These are phyloP conservation scores for Rhizopogon sp. DNA, from an alignment of 768 basidiomycete species.

Conservation along the genomic window DNA sequence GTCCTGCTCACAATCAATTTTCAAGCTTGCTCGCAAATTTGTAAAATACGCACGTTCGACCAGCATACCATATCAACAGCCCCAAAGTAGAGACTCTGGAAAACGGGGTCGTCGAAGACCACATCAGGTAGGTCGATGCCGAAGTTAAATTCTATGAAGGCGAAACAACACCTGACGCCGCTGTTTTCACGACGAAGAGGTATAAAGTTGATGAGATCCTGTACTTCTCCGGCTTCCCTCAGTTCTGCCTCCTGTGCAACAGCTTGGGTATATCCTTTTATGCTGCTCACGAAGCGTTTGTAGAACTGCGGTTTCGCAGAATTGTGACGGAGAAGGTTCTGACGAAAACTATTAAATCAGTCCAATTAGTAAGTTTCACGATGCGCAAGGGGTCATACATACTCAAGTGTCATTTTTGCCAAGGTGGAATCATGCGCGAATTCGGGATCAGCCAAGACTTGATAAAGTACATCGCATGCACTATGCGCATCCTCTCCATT, in stretches of 20 bases:
- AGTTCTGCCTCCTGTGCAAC: slow-evolving; percentile 57
- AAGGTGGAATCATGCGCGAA: slow-evolving; percentile 53
- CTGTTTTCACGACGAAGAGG: slow-evolving; percentile 66
- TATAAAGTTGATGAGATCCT: slow-evolving; percentile 48
- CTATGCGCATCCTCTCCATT: slow-evolving; percentile 47
- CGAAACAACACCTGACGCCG: slow-evolving; percentile 61
- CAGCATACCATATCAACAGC: slow-evolving; percentile 66
- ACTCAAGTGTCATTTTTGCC: slow-evolving; percentile 57
- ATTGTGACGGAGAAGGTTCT: slow-evolving; percentile 29
- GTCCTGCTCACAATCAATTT: slow-evolving; percentile 36
- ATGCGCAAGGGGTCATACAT: slow-evolving; percentile 12
- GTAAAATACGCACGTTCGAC: slow-evolving; percentile 50
- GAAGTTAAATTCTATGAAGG: slow-evolving; percentile 54
- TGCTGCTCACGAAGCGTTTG: slow-evolving; percentile 49
- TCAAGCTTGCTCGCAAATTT: not conserved
- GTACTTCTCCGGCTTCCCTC: slow-evolving; percentile 50
- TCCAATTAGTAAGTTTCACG: not conserved
- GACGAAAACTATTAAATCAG: slow-evolving; percentile 40
- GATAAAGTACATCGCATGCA: slow-evolving; percentile 48
- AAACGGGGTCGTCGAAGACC: slow-evolving; percentile 49
- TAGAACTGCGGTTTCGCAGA: slow-evolving; percentile 34
- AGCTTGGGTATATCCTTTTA: slow-evolving; percentile 49
- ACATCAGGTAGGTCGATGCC: slow-evolving; percentile 62
- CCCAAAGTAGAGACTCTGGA: slow-evolving; percentile 51
- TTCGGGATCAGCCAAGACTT: slow-evolving; percentile 44